Base-by-base conservation (phyloP, 169 alveolate species). In the Theileria equi region DNA sequence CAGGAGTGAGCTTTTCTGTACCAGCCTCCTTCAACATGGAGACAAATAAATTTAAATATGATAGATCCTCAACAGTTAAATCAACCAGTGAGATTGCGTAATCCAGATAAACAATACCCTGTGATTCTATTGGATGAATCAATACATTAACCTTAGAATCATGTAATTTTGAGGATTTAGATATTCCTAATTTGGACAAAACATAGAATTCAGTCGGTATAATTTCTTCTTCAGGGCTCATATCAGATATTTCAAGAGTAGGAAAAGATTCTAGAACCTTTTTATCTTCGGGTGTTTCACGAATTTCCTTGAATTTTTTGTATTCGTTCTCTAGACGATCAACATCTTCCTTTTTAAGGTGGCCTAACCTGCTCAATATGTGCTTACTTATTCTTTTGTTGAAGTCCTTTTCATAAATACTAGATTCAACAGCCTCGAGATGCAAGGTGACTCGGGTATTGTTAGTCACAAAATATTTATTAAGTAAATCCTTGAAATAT, bases 81-180 rank as follows among this genome's bases (percentile, higher is more conserved):
- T 73, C 45, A 35, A 81, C 88, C 48, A 85, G 47, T 1, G 85
- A 64, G 21, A 85, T 67, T n/a, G 82, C 80, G 31, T 79, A 70
- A 31, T 85, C 90, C 21, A 85, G 31, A 60, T 85, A 85, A n/a
- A 85, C 34, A n/a, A 85, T 76, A 1, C 92, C 89, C n/a, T 63
- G 70, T n/a, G 92, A 70, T 13, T 81, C 88, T 47, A 85, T 69
- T 26, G 87, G 88, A 31, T 85, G 82, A 17, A 72, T 45, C 29
- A 80, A 38, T 50, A 81, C 65, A n/a, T 71, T 72, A 7, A 53
- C 5, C 19, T 26, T 16, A 36, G 45, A 50, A 38, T 50, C 61
- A 31, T 21, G 8, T n/a, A n/a, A n/a, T n/a, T n/a, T n/a, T n/a
- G n/a, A n/a, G 8, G 60, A 58, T 63, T 60, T 69, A 60, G 44